Percentiles rank a stretch among this genome's conserved stretches.
These are phyloP conservation scores for Madurella fahalii DNA, from an alignment of 2,329 filamentous ascomycete genomes.

Conservation along the genomic window DNA sequence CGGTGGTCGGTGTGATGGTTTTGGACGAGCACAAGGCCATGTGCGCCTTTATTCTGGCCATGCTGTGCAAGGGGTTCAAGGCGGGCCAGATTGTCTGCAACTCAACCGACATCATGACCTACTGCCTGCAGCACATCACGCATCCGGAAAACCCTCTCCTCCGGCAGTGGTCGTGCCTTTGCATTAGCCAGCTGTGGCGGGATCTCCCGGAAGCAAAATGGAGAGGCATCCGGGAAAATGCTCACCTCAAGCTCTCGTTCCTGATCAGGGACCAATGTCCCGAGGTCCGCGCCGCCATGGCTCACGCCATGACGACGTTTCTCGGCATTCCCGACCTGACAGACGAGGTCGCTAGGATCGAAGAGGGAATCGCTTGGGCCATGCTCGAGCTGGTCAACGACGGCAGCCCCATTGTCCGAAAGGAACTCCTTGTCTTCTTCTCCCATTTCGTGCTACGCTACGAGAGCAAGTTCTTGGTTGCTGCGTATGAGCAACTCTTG, in stretches of 20 bases:
- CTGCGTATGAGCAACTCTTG: conserved; percentile 82
- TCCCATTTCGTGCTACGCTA: conserved; percentile 89
- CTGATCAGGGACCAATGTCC: conserved; percentile 82
- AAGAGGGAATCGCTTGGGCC: conserved; percentile 85
- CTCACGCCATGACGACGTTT: conserved; percentile 91
- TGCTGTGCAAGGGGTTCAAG: conserved; percentile 93
- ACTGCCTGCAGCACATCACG: conserved; percentile 75
- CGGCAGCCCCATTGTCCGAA: conserved; percentile 89
- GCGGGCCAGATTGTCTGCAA: conserved; percentile 90
- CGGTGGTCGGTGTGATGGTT: conserved; percentile 66
- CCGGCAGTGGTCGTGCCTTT: conserved; percentile 92
- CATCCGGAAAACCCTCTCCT: conserved; percentile 85
- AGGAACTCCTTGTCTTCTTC: conserved; percentile 88
- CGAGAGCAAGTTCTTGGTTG: conserved; percentile 86
- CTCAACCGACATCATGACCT: conserved; percentile 83
- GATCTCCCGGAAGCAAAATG: conserved; percentile 92
- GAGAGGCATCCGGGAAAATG: conserved; percentile 85
- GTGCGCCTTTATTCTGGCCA: conserved; percentile 96
- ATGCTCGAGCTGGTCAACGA: conserved; percentile 90
- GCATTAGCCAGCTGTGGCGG: conserved; percentile 90
- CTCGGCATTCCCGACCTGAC: conserved; percentile 90
- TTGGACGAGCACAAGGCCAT: conserved; percentile 90
- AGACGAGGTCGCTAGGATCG: conserved; percentile 82
- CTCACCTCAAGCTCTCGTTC: conserved; percentile 74
- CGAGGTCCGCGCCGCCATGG: conserved; percentile 88